phyloP scores from a whole-genome alignment of 164 flowering plant species.

The Tinospora cordifolia region DNA sequence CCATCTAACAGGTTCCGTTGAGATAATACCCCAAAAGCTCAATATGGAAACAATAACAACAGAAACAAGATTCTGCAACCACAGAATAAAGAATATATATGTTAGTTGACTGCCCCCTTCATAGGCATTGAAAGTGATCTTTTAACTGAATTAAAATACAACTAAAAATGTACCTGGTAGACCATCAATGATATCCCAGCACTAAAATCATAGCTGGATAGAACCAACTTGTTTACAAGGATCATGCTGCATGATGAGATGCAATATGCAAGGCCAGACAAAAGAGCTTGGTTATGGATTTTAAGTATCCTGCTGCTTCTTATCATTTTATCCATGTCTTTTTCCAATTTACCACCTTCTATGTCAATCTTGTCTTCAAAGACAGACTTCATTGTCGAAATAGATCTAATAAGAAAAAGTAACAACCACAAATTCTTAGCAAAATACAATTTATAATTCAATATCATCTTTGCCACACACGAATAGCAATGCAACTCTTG shows the following conservation, averaged over 20 bases:
- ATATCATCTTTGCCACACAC: background rate
- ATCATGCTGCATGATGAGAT: conserved; percentile 98
- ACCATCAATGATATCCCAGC: conserved; percentile 98
- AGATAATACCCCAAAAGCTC: conserved; percentile 57
- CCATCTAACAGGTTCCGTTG: conserved; percentile 91
- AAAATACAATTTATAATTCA: background rate
- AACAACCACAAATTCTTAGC: conserved; percentile 1
- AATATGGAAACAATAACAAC: conserved; percentile 68
- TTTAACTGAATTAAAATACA: background rate
- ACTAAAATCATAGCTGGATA: conserved; percentile 83
- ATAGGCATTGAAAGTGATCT: background rate
- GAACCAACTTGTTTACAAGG: conserved; percentile 87
- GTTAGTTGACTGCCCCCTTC: background rate
- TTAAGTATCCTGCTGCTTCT: conserved; percentile 31
- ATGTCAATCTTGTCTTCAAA: conserved; percentile 43
- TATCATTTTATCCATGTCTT: conserved; percentile 42
- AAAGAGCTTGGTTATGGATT: conserved; percentile 65
- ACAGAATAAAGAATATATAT: conserved; percentile 13
- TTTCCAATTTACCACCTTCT: conserved; percentile 57
- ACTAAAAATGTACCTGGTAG: conserved; percentile 60
- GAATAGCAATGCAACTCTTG: background rate
- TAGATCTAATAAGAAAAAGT: conserved; percentile 29
- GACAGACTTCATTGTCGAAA: conserved; percentile 37
- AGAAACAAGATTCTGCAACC: conserved; percentile 84
- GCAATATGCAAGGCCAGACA: conserved; percentile 93